Evolutionary conservation across 176 grass and related monocot species (phyloP), one percentile per base, ranked within the genome.

Genomic region (Metroxylon sagu): DNA sequence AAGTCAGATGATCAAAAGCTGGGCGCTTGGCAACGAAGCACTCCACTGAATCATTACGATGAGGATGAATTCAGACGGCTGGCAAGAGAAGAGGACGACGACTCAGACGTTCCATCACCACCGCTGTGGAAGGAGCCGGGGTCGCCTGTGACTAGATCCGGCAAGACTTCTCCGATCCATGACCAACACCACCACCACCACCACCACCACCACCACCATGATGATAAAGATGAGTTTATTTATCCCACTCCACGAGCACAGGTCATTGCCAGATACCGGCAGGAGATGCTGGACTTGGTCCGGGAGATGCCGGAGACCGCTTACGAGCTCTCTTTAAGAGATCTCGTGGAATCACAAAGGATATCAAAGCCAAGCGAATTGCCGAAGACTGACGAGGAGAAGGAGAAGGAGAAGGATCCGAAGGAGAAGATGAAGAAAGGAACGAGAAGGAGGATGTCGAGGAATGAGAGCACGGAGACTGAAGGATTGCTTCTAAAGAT

Each of bases 291-390:
- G 19, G 87, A 97, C 30, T 72, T 88, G 58, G 87, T 88, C 18
- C 88, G 76, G 23, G 81, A 68, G 12, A 61, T 92, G 60, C 87
- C 93, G 0, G 87, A 91, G 73, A 52, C 62, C 16, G 73, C 65
- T 0, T 91, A 87, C 58, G 92, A 97, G 78, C 83, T 97, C 60
- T 79, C 92, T 5, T 80, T 97, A 62, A 86, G 83, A 49, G 92
- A 97, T 80, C 82, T 97, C 65, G 92, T 97, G 55, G 87, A 90
- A 62, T 16, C 54, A 56, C 66, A 50, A 43, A 12, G 10, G 35
- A 43, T 43, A 8, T 6, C 35, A 12, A 39, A 43, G 28, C 28
- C 28, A 3, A 7, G 2, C 3, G 35, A 23, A 23, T 23, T 43
- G 10, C 35, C 8, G 8, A 2, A 43, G 12, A 14, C 7, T 12